Evolutionary conservation across 257 asterid genomes (phyloP).

Genomic region (Paulownia fortunei): DNA sequence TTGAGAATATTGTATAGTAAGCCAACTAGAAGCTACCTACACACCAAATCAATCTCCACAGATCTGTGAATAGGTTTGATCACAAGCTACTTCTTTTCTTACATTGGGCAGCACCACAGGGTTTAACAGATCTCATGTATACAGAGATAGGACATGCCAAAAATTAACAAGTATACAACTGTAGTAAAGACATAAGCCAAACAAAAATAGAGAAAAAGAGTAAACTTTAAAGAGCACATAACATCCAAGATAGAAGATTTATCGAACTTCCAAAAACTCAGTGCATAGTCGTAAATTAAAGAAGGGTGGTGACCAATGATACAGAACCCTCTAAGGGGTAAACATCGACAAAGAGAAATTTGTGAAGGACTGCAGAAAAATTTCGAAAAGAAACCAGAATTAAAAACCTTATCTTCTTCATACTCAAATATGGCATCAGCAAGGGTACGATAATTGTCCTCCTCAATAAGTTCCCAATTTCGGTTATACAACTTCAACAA

Average conservation of each 20-base stretch:
- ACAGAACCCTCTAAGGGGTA: not conserved
- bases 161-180: too few relatives aligned
- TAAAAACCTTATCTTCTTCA: constrained; percentile 56
- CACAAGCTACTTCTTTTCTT: not conserved
- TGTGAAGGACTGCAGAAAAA: not conserved
- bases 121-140: not conserved
- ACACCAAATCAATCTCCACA: not conserved
- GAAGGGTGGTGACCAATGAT: too few relatives aligned
- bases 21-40: not conserved
- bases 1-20: not conserved
- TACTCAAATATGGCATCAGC: constrained; percentile 70
- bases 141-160: not conserved
- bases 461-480: constrained; percentile 66
- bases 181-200: too few relatives aligned
- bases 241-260: too few relatives aligned
- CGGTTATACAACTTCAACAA: constrained; percentile 45
- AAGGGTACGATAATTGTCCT: constrained; percentile 57
- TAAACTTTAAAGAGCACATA: too few relatives aligned
- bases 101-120: not conserved
- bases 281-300: too few relatives aligned
- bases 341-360: not conserved
- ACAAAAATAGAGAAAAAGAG: too few relatives aligned
- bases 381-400: not conserved
- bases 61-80: not conserved
- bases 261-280: too few relatives aligned